A percentile compares a stretch with the other conserved stretches of the same genome.
Evolutionary conservation across 805 yeast genomes (phyloP).

Genomic region (Sungouiozyma intestinalis): DNA sequence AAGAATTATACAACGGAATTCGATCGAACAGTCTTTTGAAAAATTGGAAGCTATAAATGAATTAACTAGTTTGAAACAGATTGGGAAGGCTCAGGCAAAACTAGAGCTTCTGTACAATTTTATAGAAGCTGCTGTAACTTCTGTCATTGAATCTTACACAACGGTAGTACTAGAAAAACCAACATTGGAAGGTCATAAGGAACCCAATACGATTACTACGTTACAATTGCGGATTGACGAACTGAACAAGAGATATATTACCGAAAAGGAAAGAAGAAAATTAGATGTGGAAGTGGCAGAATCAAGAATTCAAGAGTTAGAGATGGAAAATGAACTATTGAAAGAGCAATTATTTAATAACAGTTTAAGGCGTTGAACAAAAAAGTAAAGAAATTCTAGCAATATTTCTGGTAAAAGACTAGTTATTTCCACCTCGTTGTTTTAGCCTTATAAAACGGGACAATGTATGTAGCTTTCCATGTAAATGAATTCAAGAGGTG

Average conservation of each 20-base stretch:
- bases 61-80: slow-evolving; percentile 13
- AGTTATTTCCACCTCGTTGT: background rate
- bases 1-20: slow-evolving; percentile 45
- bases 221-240: slow-evolving; percentile 47
- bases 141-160: slow-evolving; percentile 48
- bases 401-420: no score
- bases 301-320: slow-evolving; percentile 41
- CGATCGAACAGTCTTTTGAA: slow-evolving; percentile 47
- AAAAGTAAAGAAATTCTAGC: no score
- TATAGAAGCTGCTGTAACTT: slow-evolving; percentile 49
- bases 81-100: slow-evolving; percentile 23
- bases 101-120: slow-evolving; percentile 41
- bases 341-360: slow-evolving; percentile 15
- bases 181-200: slow-evolving; percentile 2
- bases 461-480: no score
- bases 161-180: slow-evolving; percentile 12
- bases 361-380: background rate
- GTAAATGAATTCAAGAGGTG: no score
- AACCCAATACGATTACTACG: slow-evolving; percentile 3
- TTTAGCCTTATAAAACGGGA: no score
- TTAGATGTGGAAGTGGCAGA: slow-evolving; percentile 50
- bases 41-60: slow-evolving; percentile 35
- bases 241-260: slow-evolving; percentile 52
- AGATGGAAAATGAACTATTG: slow-evolving; percentile 40
- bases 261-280: slow-evolving; percentile 59